Evolutionary conservation across 257 asterid genomes (phyloP), one percentile per base, ranked within the genome.

Genomic region (Solanum sejunctum): DNA sequence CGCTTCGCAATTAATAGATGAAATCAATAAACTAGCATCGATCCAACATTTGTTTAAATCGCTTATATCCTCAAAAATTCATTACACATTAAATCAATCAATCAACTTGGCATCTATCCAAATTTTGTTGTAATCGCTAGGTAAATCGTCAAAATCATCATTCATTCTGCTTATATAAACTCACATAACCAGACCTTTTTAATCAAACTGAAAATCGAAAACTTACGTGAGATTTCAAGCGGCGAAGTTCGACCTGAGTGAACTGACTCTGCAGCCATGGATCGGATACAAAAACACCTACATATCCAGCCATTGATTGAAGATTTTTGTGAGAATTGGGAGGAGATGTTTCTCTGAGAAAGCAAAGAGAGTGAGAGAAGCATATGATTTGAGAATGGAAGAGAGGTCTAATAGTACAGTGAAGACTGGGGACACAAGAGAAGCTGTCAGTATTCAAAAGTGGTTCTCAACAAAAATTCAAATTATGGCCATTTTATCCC

Each of bases 191-290:
- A 61, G 10, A 23, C 0, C 23, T 1, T 32, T 3, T 4, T 23
- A 23, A 18, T 5, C 4, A 63, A 55, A 1, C 2, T 10, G 10
- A 75, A 49, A 23, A 45, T n/a, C 0, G 8, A 11, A 60, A 63
- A 89, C 95, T 93, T 84, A 94, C 98, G 12, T 94, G 94, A 80
- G 97, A 84, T 88, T 94, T 94, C 88, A 95, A 90, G 88, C 87
- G 95, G 80, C 98, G 93, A 64, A 94, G 97, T 92, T 95, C 99
- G 55, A 92, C 98, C 91, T 95, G 99, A 78, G 98, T 94, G 83
- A 94, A 95, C 92, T 95, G 98, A 81, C 91, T 95, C 94, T 95
- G 99, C 47, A 95, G 95, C 99, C 99, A 94, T 63, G 97, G 98
- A 95, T 95, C 98, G 80, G 99, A 94, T 17, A 94, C 94, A 84